Base-by-base conservation (phyloP, 805 yeast species). In the Suhomyces canberraensis region DNA sequence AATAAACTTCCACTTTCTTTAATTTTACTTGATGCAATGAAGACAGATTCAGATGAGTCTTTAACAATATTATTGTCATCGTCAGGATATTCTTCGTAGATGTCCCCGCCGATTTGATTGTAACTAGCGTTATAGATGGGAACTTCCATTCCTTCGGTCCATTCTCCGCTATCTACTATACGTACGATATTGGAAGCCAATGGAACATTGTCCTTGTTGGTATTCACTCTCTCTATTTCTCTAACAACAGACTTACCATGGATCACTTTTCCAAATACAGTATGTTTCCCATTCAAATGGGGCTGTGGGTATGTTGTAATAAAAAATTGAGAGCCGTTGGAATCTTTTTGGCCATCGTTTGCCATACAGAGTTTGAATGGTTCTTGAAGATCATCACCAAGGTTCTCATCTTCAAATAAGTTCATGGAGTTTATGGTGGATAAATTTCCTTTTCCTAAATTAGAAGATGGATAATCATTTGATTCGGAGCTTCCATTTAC, bases 71-170 rank as follows among this genome's bases (percentile, higher is more conserved):
- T 57, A 15, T 32, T 47, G 47, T 84, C 87, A 55, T 85, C 95
- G 41, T 79, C 89, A 0, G 93, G 95, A 47, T 69, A 77, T 55
- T 84, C 93, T 58, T 84, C 93, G 48, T 71, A 85, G 0, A 75
- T 54, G 48, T 85, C 95, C 6, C 86, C 87, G 1, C 83, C 88
- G 6, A 79, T 64, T 0, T 61, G 51, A 41, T 75, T 76, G 47
- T 77, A 76, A 32, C 83, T 73, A 0, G 89, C 85, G 47, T 79
- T 79, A 47, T 50, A 75, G 2, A 81, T 67, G 0, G 91, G 91
- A 2, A 79, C 54, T 0, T 55, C 69, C 64, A 75, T 72, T 0
- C 56, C 56, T 7, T 67, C 71, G 5, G 58, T 44, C 90, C 91
- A 85, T 25, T 48, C 60, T 1, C 93, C 95, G 59, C 86, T 77